Evolutionary conservation across 2,329 filamentous ascomycete genomes (phyloP).

Genomic region (Pseudomassariella vexata): DNA sequence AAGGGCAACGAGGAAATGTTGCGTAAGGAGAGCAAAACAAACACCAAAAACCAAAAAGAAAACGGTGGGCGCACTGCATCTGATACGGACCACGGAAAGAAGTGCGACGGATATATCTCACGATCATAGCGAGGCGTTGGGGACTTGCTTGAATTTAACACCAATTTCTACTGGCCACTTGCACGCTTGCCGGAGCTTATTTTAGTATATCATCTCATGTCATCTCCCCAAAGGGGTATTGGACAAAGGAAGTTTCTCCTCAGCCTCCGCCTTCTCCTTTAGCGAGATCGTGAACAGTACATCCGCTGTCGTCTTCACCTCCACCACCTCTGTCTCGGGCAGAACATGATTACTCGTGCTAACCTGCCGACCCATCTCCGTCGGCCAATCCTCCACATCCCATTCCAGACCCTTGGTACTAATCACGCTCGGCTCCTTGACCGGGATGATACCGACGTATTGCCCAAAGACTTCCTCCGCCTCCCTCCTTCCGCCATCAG

Average conservation of each 20-base stretch:
- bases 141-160: too few species aligned
- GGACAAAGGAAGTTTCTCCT: too few species aligned
- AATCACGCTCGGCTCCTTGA: conserved; percentile 74
- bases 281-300: conserved; percentile 74
- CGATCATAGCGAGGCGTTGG: conserved; percentile 19
- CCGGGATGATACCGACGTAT: conserved; percentile 79
- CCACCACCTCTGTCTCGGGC: conserved; percentile 51
- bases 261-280: conserved; percentile 13
- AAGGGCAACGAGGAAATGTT: too few species aligned
- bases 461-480: conserved; percentile 55
- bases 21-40: too few species aligned
- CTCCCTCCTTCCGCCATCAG: conserved; percentile 12
- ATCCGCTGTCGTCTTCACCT: conserved; percentile 55
- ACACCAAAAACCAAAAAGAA: too few species aligned
- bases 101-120: too few species aligned
- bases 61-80: too few species aligned
- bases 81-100: too few species aligned
- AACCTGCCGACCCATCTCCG: conserved; percentile 64
- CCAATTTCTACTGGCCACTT: too few species aligned
- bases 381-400: conserved; percentile 82
- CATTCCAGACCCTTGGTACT: conserved; percentile 79
- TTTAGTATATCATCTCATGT: too few species aligned
- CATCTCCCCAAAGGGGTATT: too few species aligned
- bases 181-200: too few species aligned
- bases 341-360: conserved; percentile 78